phyloP scores from a whole-genome alignment of 495 filamentous ascomycete species.

The Aeminium ludgeri region DNA sequence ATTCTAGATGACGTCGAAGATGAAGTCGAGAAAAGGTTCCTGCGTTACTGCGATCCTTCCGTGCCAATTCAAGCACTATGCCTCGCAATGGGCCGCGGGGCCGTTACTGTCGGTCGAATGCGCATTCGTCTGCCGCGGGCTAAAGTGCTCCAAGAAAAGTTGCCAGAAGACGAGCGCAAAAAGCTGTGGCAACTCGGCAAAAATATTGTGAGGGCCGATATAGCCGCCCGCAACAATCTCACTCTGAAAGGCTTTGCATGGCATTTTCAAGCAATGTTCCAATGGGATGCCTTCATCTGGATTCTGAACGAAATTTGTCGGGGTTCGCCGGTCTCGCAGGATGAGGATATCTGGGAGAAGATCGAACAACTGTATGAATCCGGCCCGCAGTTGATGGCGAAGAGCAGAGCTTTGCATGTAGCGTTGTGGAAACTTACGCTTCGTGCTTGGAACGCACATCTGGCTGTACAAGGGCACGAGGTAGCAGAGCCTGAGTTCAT shows the following conservation, averaged over 20 bases:
- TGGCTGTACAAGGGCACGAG: not conserved
- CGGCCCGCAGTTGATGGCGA: constrained; percentile 1
- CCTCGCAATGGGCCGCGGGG: constrained; percentile 1
- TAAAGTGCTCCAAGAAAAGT: not conserved
- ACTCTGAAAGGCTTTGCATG: constrained; percentile 9
- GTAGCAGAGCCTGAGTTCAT: not conserved
- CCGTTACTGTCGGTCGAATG: constrained; percentile 3
- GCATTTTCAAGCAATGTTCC: constrained; percentile 15
- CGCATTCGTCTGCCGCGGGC: constrained; percentile 8
- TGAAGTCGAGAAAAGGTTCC: constrained; percentile 9
- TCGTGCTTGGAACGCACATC: constrained; percentile 12
- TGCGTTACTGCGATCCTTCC: constrained; percentile 14
- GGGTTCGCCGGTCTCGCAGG: not conserved
- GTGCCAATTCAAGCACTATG: constrained; percentile 9
- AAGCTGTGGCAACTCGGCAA: constrained; percentile 8
- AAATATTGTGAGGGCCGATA: constrained; percentile 9
- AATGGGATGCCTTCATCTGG: constrained; percentile 15
- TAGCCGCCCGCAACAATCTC: constrained; percentile 6
- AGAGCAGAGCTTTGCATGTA: constrained; percentile 6
- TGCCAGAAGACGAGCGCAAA: constrained; percentile 1
- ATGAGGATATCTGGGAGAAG: constrained; percentile 3
- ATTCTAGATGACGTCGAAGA: constrained; percentile 5
- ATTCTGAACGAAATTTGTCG: constrained; percentile 10
- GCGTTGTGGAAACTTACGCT: constrained; percentile 11
- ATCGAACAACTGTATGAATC: constrained; percentile 6